Conservation (phyloP, 495 filamentous ascomycete genomes). For the Tuber indicum region DNA sequence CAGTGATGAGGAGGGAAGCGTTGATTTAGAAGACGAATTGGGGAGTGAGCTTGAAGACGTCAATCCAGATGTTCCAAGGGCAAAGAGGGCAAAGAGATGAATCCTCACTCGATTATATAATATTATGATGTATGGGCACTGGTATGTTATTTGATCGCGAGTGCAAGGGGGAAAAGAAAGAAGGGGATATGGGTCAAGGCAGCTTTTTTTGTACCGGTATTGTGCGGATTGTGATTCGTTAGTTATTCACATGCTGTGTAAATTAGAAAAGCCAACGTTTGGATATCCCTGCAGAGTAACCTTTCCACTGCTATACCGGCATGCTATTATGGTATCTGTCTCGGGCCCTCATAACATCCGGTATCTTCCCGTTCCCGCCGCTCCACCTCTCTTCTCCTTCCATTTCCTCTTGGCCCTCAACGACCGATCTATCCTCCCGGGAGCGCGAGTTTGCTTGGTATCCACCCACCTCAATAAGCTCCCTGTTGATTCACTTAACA, state of each 20-base stretch:
- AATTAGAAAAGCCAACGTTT: background rate
- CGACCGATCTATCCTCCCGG: slow-evolving; percentile 25
- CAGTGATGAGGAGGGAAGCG: slow-evolving; percentile 44
- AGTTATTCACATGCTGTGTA: background rate
- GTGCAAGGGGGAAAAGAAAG: background rate
- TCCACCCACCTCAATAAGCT: slow-evolving; percentile 34
- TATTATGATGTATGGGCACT: background rate
- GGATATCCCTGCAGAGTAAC: slow-evolving; percentile 5
- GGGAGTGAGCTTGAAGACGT: slow-evolving; percentile 43
- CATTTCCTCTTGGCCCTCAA: slow-evolving; percentile 15
- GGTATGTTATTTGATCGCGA: slow-evolving; percentile 13
- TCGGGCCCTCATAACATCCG: background rate
- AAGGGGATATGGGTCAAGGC: slow-evolving; percentile 3
- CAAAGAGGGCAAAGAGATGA: slow-evolving; percentile 34
- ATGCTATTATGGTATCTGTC: background rate
- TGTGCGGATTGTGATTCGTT: slow-evolving; percentile 4
- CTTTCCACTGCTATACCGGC: background rate
- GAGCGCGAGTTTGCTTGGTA: slow-evolving; percentile 27
- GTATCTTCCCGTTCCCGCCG: background rate
- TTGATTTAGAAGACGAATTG: slow-evolving; percentile 39
- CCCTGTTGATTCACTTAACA: slow-evolving; percentile 29
- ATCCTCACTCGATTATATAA: background rate
- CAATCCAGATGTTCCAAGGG: slow-evolving; percentile 36
- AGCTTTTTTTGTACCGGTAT: background rate
- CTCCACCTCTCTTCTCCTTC: slow-evolving; percentile 5